Evolutionary conservation across 306 rosid genomes (phyloP).

Genomic region (Dalbergia cochinchinensis): DNA sequence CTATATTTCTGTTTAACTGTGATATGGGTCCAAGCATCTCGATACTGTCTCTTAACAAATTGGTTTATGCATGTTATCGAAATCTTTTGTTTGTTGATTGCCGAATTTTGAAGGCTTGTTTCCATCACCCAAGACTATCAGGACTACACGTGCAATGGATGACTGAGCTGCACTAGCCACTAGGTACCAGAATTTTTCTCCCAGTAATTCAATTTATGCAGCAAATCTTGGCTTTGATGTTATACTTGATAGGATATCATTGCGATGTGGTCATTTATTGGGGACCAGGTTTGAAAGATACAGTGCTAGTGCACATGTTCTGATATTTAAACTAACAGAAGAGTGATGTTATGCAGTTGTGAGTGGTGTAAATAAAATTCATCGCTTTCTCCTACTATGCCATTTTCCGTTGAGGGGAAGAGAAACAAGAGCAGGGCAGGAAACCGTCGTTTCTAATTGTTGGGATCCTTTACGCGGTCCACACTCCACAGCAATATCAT

Average conservation of each 20-base stretch:
- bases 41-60: slow-evolving; percentile 12
- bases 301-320: too few species aligned
- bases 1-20: slow-evolving; percentile 6
- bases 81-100: slow-evolving; percentile 3
- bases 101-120: slow-evolving; percentile 19
- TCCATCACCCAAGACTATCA: neutral
- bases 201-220: neutral
- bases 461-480: neutral
- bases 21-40: slow-evolving; percentile 29
- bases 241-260: slow-evolving; percentile 3
- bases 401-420: slow-evolving; percentile 1
- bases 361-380: neutral
- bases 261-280: neutral
- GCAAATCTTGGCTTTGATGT: neutral
- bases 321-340: neutral
- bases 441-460: too few species aligned
- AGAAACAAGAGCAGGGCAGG: neutral
- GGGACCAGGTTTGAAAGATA: neutral
- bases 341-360: neutral
- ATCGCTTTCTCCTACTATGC: neutral
- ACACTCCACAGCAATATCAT: neutral
- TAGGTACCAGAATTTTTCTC: neutral
- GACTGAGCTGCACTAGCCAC: slow-evolving; percentile 1
- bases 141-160: neutral
- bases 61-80: slow-evolving; percentile 10